These are phyloP conservation scores for Barbarea vulgaris DNA, from an alignment of 345 rosid species.

Conservation along the genomic window DNA sequence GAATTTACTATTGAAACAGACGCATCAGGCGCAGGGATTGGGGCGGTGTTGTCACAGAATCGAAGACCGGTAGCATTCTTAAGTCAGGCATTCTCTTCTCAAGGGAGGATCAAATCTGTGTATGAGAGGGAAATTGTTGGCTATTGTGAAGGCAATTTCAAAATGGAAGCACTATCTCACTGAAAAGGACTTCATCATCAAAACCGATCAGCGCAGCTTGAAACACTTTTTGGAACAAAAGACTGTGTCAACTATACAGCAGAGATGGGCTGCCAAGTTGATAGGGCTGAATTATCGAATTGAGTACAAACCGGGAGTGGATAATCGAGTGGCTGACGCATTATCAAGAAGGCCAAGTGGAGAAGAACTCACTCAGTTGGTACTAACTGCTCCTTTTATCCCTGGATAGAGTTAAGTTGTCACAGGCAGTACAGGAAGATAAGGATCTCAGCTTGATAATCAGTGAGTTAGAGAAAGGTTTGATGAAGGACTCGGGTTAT, in stretches of 20 bases:
- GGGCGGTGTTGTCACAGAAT: not conserved
- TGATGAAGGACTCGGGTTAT: no score
- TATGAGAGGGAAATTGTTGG: not conserved
- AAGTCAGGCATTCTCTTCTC: not conserved
- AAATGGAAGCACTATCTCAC: not conserved
- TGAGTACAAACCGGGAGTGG: not conserved
- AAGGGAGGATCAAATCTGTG: not conserved
- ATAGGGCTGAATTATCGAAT: not conserved
- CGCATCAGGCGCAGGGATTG: not conserved
- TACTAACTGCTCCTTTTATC: not conserved
- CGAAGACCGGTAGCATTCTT: not conserved
- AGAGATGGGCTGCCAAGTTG: not conserved
- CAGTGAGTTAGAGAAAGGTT: no score
- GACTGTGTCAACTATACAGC: not conserved
- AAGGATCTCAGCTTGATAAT: no score
- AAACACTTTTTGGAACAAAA: not conserved
- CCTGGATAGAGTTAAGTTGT: not conserved
- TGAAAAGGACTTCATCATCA: not conserved
- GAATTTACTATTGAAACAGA: not conserved
- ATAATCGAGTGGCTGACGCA: not conserved
- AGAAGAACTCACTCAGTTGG: no score
- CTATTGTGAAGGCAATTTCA: not conserved
- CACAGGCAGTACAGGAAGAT: no score
- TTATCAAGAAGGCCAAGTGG: not conserved
- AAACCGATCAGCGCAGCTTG: not conserved